Conservation (phyloP, 2,329 filamentous ascomycete genomes). For the Clathrospora elynae region DNA sequence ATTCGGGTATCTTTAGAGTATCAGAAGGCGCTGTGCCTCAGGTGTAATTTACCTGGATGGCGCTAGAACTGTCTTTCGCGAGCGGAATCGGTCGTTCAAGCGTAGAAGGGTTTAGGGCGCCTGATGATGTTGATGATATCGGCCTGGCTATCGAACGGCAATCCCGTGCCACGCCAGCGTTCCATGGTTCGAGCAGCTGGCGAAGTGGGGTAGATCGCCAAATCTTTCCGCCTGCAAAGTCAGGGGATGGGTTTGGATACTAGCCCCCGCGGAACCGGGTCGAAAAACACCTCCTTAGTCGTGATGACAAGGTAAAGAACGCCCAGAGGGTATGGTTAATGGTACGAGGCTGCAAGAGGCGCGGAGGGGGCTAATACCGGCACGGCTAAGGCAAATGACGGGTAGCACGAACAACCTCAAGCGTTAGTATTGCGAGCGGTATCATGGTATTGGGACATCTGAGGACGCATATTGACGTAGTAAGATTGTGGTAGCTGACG, state of each 20-base stretch:
- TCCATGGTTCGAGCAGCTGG: conserved; percentile 22
- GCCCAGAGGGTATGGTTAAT: neutral
- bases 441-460: conserved; percentile 19
- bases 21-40: neutral
- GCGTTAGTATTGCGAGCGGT: conserved; percentile 8
- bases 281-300: conserved; percentile 3
- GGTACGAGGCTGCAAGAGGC: conserved; percentile 3
- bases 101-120: conserved; percentile 3
- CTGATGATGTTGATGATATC: conserved; percentile 3
- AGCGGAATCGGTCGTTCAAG: conserved; percentile 8
- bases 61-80: conserved; percentile 1
- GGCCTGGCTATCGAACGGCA: conserved; percentile 21
- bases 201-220: conserved; percentile 29
- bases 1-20: neutral
- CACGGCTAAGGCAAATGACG: conserved; percentile 8
- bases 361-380: conserved; percentile 14
- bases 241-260: conserved; percentile 5
- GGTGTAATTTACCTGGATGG: neutral
- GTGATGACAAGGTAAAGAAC: neutral
- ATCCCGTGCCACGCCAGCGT: conserved; percentile 23
- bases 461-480: conserved; percentile 5
- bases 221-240: conserved; percentile 16
- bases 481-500: neutral
- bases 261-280: conserved; percentile 13
- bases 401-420: conserved; percentile 4